Evolutionary conservation across 1,284 basidiomycete species (phyloP).

Genomic region (Austropuccinia psidii): DNA sequence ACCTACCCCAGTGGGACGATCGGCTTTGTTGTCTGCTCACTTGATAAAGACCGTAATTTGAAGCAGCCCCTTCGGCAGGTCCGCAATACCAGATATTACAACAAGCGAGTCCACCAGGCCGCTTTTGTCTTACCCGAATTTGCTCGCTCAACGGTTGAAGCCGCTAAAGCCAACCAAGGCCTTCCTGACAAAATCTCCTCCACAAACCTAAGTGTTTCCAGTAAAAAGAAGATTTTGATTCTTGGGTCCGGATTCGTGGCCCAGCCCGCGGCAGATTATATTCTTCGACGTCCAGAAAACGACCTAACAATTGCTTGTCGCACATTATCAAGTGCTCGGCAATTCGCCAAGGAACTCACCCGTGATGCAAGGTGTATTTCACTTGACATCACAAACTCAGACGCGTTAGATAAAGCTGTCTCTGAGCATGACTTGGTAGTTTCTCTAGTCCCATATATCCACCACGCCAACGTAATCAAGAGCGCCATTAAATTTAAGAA

Average conservation of each 20-base stretch:
- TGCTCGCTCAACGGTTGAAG: constrained; percentile 54
- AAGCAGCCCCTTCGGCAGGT: constrained; percentile 63
- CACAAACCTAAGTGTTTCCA: constrained; percentile 26
- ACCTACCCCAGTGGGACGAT: constrained; percentile 95
- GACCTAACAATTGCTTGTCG: constrained; percentile 81
- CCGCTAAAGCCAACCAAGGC: constrained; percentile 61
- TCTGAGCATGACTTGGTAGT: constrained; percentile 87
- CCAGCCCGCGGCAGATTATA: constrained; percentile 84
- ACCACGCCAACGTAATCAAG: constrained; percentile 84
- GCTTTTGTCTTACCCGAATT: constrained; percentile 92
- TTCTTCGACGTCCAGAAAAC: constrained; percentile 74
- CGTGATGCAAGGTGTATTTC: constrained; percentile 59
- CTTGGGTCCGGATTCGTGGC: constrained; percentile 95
- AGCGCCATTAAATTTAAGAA: constrained; percentile 91
- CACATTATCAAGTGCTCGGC: constrained; percentile 65
- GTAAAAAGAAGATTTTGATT: constrained; percentile 68
- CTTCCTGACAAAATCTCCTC: constrained; percentile 36
- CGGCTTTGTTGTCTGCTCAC: constrained; percentile 86
- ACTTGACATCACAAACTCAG: constrained; percentile 69
- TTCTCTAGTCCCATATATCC: constrained; percentile 91
- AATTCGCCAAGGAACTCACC: constrained; percentile 62
- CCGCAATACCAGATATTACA: constrained; percentile 75
- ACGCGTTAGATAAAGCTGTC: constrained; percentile 69
- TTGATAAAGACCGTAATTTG: constrained; percentile 64
- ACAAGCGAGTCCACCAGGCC: constrained; percentile 67